phyloP scores from a whole-genome alignment of 192 early-diverging fungal species.

The Glomus cerebriforme region DNA sequence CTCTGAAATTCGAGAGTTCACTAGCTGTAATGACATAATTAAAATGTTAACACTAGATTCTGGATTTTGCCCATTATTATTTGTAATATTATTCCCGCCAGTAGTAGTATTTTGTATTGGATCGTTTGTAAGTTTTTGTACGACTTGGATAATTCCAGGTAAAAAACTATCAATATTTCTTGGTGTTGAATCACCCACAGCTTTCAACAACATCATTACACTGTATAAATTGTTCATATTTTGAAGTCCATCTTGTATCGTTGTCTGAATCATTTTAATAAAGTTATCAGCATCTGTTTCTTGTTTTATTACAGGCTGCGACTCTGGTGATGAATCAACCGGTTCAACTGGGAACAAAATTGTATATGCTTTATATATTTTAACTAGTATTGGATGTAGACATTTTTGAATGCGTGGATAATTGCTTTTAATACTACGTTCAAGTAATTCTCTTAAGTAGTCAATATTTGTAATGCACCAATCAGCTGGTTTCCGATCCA shows the following conservation, averaged over 20 bases:
- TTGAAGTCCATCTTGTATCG: conserved; percentile 68
- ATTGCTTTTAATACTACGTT: conserved; percentile 74
- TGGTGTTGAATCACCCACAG: conserved; percentile 60
- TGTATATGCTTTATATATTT: conserved; percentile 61
- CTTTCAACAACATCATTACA: conserved; percentile 68
- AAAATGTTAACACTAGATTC: conserved; percentile 57
- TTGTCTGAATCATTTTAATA: conserved; percentile 60
- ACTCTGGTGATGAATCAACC: conserved; percentile 33
- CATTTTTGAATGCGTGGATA: conserved; percentile 71
- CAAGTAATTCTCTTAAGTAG: conserved; percentile 64
- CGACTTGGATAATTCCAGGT: conserved; percentile 75
- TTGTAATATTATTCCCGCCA: neutral
- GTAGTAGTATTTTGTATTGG: neutral
- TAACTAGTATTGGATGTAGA: conserved; percentile 70
- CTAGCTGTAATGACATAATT: conserved; percentile 54
- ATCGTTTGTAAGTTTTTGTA: conserved; percentile 86
- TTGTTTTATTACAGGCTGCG: neutral
- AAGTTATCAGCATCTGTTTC: conserved; percentile 54
- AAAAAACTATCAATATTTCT: conserved; percentile 74
- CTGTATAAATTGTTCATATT: conserved; percentile 66
- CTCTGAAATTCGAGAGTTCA: conserved; percentile 63
- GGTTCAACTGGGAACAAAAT: conserved; percentile 42
- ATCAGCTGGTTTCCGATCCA: conserved; percentile 57
- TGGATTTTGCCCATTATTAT: conserved; percentile 6
- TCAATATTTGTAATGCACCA: conserved; percentile 71